Conservation (phyloP, 306 rosid species). For the Cercis canadensis region DNA sequence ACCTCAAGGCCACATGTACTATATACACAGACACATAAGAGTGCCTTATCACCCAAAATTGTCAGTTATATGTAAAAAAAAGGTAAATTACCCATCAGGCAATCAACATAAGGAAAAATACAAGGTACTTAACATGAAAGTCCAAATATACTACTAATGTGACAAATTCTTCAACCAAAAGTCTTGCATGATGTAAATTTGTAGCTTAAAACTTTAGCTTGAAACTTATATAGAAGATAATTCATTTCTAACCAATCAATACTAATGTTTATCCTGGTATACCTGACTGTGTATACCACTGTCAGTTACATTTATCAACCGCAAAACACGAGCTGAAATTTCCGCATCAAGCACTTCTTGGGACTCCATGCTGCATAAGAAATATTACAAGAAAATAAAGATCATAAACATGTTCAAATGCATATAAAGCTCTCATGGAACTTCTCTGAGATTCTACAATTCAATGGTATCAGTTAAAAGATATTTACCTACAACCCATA, state of each 20-base stretch:
- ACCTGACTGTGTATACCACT: conserved; percentile 96
- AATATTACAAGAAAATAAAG: conserved; percentile 33
- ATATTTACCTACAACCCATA: conserved; percentile 86
- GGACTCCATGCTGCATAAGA: conserved; percentile 74
- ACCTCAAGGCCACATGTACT: neutral
- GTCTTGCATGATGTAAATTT: neutral
- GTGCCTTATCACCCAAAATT: no score
- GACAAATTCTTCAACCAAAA: conserved; percentile 20
- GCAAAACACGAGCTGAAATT: conserved; percentile 96
- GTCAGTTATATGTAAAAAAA: neutral
- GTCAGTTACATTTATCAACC: conserved; percentile 86
- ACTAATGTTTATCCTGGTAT: conserved; percentile 32
- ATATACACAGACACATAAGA: neutral
- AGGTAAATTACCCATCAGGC: neutral
- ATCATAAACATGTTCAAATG: conserved; percentile 25
- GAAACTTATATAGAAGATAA: conserved; percentile 4
- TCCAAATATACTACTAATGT: conserved; percentile 1
- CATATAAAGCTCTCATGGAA: conserved; percentile 17
- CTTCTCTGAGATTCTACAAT: conserved; percentile 24
- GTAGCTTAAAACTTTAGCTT: conserved; percentile 11
- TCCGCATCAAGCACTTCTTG: conserved; percentile 98
- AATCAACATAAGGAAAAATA: conserved; percentile 4
- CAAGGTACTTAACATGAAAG: conserved; percentile 9
- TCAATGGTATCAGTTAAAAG: conserved; percentile 31
- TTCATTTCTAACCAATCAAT: conserved; percentile 18